Conservation (phyloP, 2,329 filamentous ascomycete species). For the Rutstroemia sp. region DNA sequence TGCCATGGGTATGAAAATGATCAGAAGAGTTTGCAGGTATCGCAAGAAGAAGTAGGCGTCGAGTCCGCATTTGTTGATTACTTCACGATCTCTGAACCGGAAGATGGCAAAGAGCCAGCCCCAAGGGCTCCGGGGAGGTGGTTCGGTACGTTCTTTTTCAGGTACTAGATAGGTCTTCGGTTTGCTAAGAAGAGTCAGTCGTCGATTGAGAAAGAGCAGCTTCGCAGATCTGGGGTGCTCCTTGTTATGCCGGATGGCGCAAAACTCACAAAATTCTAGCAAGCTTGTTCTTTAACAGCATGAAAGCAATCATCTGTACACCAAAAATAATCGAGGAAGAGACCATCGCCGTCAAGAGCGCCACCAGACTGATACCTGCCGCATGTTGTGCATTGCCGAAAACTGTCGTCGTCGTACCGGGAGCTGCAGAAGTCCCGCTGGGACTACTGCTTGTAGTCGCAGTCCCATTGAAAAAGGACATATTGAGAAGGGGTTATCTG, state of each 20-base stretch:
- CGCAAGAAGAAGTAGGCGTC: conserved; percentile 97
- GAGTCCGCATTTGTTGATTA: conserved; percentile 91
- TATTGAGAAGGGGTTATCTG: neutral
- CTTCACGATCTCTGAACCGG: conserved; percentile 64
- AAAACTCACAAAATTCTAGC: conserved; percentile 70
- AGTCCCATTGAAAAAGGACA: neutral
- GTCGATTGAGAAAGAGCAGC: neutral
- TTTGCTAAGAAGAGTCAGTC: conserved; percentile 44
- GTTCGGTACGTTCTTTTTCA: conserved; percentile 72
- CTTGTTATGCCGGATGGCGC: neutral
- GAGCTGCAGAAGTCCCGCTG: neutral
- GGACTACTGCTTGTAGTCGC: neutral
- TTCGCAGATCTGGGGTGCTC: neutral
- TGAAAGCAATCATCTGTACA: conserved; percentile 58
- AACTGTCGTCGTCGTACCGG: neutral
- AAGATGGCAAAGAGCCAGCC: conserved; percentile 50
- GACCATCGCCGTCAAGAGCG: conserved; percentile 28
- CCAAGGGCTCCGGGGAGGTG: conserved; percentile 54
- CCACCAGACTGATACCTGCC: conserved; percentile 27
- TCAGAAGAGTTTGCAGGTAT: conserved; percentile 76
- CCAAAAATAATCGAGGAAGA: conserved; percentile 27
- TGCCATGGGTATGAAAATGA: conserved; percentile 85
- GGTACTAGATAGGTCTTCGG: conserved; percentile 82
- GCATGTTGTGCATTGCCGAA: conserved; percentile 18
- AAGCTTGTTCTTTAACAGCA: conserved; percentile 69